phyloP scores from a whole-genome alignment of 2,329 filamentous ascomycete genomes.

The Aurifilum marmelostoma region DNA sequence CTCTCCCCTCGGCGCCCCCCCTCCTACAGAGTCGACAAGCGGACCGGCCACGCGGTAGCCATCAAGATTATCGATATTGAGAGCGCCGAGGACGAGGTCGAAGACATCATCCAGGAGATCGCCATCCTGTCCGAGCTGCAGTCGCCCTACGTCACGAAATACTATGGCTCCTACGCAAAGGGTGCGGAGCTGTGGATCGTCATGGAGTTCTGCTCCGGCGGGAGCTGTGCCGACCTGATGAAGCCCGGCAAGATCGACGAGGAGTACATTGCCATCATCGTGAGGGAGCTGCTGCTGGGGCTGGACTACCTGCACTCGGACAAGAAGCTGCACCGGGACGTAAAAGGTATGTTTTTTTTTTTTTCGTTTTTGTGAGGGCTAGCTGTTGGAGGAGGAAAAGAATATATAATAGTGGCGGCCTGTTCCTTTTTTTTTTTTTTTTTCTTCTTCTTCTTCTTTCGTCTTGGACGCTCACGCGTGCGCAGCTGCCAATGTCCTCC shows the following conservation, averaged over 20 bases:
- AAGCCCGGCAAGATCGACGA: constrained; percentile 90
- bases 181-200: constrained; percentile 98
- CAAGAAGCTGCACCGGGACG: constrained; percentile 94
- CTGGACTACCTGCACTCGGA: constrained; percentile 92
- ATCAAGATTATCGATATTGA: constrained; percentile 99
- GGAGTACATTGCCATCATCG: constrained; percentile 95
- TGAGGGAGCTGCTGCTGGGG: constrained; percentile 85
- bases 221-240: constrained; percentile 94
- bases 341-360: constrained; percentile 70
- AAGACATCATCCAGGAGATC: constrained; percentile 99
- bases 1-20: no score
- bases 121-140: constrained; percentile 95
- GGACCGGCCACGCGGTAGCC: constrained; percentile 88
- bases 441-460: no score
- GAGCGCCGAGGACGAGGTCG: constrained; percentile 97
- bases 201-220: constrained; percentile 98
- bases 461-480: constrained; percentile 17
- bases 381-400: no score
- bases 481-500: constrained; percentile 82
- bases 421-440: not conserved
- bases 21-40: constrained; percentile 78
- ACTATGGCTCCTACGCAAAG: constrained; percentile 95
- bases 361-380: no score
- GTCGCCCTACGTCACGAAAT: constrained; percentile 95
- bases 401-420: no score